Percentiles rank a stretch among this genome's conserved stretches.
Evolutionary conservation across 2,329 filamentous ascomycete genomes (phyloP).

Genomic region (Ceratocystis smalleyi): DNA sequence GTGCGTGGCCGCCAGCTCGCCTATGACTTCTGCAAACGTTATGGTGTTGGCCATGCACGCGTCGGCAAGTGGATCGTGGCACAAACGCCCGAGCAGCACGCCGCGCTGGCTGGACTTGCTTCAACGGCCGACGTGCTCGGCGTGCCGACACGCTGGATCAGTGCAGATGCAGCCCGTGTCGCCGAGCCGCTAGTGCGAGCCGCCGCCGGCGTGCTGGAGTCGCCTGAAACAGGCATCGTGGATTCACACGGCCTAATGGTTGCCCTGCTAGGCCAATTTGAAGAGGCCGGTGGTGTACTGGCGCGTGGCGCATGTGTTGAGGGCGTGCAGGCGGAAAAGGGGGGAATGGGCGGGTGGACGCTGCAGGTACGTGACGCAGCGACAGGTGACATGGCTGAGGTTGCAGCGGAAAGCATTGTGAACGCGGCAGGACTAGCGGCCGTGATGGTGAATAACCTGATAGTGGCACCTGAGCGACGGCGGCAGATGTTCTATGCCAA

Average conservation of each 20-base stretch:
- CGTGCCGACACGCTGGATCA: slow-evolving; percentile 60
- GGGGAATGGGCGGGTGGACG: slow-evolving; percentile 50
- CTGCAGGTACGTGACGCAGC: slow-evolving; percentile 37
- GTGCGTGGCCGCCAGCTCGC: slow-evolving; percentile 59
- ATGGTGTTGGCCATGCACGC: slow-evolving; percentile 54
- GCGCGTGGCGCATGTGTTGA: slow-evolving; percentile 55
- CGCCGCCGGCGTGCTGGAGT: slow-evolving; percentile 61
- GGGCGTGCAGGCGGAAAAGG: slow-evolving; percentile 34
- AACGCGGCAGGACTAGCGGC: slow-evolving; percentile 78
- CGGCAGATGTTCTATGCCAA: slow-evolving; percentile 67
- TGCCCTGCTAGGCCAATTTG: slow-evolving; percentile 59
- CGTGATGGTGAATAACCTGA: slow-evolving; percentile 64
- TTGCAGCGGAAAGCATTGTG: slow-evolving; percentile 62
- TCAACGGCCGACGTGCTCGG: slow-evolving; percentile 25
- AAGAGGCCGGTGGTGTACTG: slow-evolving; percentile 58
- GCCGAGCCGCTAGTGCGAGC: slow-evolving; percentile 65
- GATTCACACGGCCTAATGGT: slow-evolving; percentile 79
- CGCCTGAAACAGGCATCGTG: slow-evolving; percentile 73
- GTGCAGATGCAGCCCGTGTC: slow-evolving; percentile 40
- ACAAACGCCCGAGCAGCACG: slow-evolving; percentile 56
- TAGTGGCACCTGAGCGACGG: slow-evolving; percentile 44
- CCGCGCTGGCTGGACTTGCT: slow-evolving; percentile 40
- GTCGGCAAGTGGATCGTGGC: slow-evolving; percentile 93
- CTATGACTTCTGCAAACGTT: slow-evolving; percentile 57
- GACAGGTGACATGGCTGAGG: slow-evolving; percentile 35